Evolutionary conservation across 305 asterid genomes (phyloP), one percentile per base, ranked within the genome.

Genomic region (Galium porrigens): DNA sequence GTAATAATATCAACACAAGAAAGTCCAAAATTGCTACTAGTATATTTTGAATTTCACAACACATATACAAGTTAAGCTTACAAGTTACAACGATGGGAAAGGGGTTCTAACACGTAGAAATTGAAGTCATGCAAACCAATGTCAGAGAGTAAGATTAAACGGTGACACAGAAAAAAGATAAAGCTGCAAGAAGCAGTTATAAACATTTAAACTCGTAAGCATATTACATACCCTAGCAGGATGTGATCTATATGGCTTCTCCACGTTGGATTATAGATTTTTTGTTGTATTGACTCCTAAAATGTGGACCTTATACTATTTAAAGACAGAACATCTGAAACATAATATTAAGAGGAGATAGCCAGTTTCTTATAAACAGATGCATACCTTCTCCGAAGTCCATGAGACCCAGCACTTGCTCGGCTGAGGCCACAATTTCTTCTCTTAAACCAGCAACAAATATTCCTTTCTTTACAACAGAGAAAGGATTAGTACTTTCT

Each of bases 361-460:
- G 54, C 4, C 15, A 55, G 5, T 17, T 2, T n/a, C 17, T 9
- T 10, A 46, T 32, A 58, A 25, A 3, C 10, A 51, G 18, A 15
- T 41, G 27, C 89, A 84, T 79, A 91, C 98, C 76, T 84, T 91
- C 98, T 62, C 98, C 96, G 53, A 77, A 84, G 64, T 84, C 91
- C 98, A 89, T 85, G 52, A 79, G 87, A 51, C 83, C 79, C 78
- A 91, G 86, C 33, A 91, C 91, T 78, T 91, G 95, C 69, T 85
- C 96, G 4, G 95, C 80, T 64, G 95, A 85, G 66, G 85, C 95
- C 66, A 91, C 98, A 67, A 91, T 85, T 77, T 91, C 96, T 77
- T 89, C 96, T 76, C 94, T 83, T 74, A 91, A 82, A 55, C 96
- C 96, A 34, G 95, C 96, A 63, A 91, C 96, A 84, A 86, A 89